Percentiles rank a stretch among this genome's conserved stretches.
These are phyloP conservation scores for Reticulascus tulasneorum DNA, from an alignment of 2,329 filamentous ascomycete genomes.

Conservation along the genomic window DNA sequence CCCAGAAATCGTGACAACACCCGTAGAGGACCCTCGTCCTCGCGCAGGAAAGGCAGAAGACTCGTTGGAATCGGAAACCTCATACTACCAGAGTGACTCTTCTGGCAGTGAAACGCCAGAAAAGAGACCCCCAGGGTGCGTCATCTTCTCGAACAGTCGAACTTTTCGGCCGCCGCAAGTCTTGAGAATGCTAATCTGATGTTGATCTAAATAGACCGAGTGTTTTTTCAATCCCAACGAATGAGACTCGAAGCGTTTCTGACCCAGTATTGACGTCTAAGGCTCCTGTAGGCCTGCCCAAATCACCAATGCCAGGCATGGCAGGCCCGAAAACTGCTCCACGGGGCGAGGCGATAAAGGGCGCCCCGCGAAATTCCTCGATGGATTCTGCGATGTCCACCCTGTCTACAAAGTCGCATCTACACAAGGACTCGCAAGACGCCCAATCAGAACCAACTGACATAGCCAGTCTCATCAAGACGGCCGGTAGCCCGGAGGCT, in stretches of 20 bases:
- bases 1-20: slow-evolving; percentile 27
- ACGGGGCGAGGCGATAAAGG: slow-evolving; percentile 35
- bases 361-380: slow-evolving; percentile 69
- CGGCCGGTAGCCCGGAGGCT: slow-evolving; percentile 84
- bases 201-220: slow-evolving; percentile 20
- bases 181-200: slow-evolving; percentile 5
- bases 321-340: slow-evolving; percentile 39
- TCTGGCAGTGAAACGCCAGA: slow-evolving; percentile 28
- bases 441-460: slow-evolving; percentile 63
- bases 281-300: slow-evolving; percentile 35
- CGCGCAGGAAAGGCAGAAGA: slow-evolving; percentile 12
- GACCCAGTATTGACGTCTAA: slow-evolving; percentile 38
- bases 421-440: slow-evolving; percentile 56
- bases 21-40: slow-evolving; percentile 19
- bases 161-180: no score
- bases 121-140: slow-evolving; percentile 26
- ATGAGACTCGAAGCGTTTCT: slow-evolving; percentile 46
- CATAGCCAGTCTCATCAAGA: slow-evolving; percentile 72
- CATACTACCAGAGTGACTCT: slow-evolving; percentile 34
- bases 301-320: slow-evolving; percentile 39
- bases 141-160: no score
- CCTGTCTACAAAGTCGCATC: slow-evolving; percentile 58
- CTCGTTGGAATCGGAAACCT: slow-evolving; percentile 20
- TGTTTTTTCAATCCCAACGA: slow-evolving; percentile 31
- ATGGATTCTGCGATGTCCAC: slow-evolving; percentile 91